phyloP scores from a whole-genome alignment of 805 yeast genomes.

The Candida tibetensis region DNA sequence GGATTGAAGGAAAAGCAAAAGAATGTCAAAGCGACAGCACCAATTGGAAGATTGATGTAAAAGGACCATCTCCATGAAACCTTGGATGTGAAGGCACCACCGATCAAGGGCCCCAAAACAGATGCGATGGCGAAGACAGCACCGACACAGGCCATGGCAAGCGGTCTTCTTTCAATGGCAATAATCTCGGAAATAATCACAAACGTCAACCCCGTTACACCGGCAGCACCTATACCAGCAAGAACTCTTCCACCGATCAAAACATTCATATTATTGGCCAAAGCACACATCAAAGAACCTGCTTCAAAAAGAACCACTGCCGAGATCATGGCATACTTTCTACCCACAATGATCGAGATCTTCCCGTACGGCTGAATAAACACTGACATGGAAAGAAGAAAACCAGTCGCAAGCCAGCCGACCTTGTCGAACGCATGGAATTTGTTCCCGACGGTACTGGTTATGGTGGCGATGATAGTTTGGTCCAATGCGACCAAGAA shows the following conservation, averaged over 20 bases:
- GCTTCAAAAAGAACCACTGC: slow-evolving; percentile 28
- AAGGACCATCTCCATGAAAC: slow-evolving; percentile 29
- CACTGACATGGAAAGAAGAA: slow-evolving; percentile 32
- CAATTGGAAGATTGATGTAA: slow-evolving; percentile 26
- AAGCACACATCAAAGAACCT: slow-evolving; percentile 39
- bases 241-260: slow-evolving; percentile 41
- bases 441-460: slow-evolving; percentile 34
- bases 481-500: slow-evolving; percentile 39
- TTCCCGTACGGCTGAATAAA: slow-evolving; percentile 39
- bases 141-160: slow-evolving; percentile 20
- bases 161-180: slow-evolving; percentile 25
- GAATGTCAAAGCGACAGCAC: slow-evolving; percentile 18
- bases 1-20: slow-evolving; percentile 20
- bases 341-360: slow-evolving; percentile 34
- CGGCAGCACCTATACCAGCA: slow-evolving; percentile 39
- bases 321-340: slow-evolving; percentile 28
- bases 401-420: slow-evolving; percentile 41
- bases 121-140: slow-evolving; percentile 21
- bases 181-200: slow-evolving; percentile 32
- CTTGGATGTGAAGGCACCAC: slow-evolving; percentile 24
- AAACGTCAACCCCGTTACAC: slow-evolving; percentile 28
- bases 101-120: slow-evolving; percentile 24
- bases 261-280: slow-evolving; percentile 33
- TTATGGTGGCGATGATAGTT: slow-evolving; percentile 36
- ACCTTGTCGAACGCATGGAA: slow-evolving; percentile 32